Evolutionary conservation across 139 green algal genomes (phyloP).

Genomic region (Coccomyxa sp.): DNA sequence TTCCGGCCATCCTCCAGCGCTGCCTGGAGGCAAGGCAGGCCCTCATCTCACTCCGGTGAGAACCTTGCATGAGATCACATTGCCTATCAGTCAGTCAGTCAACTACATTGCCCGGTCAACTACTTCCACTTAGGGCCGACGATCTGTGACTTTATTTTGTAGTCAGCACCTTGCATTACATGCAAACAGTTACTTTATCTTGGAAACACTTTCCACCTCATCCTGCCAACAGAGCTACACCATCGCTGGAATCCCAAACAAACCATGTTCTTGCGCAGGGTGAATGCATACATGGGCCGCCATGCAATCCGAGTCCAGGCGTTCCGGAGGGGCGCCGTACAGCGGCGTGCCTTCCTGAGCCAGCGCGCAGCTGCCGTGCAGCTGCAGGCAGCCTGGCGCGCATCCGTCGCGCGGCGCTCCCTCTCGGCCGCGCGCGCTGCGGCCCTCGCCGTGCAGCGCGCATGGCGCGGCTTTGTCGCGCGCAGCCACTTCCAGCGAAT

Average conservation of each 20-base stretch:
- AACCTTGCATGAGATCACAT: too few relatives aligned
- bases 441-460: slow-evolving; percentile 33
- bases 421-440: slow-evolving; percentile 20
- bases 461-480: slow-evolving; percentile 14
- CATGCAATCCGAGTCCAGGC: slow-evolving; percentile 31
- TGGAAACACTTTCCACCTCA: too few relatives aligned
- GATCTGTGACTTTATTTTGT: too few relatives aligned
- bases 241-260: too few relatives aligned
- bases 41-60: background rate
- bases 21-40: slow-evolving; percentile 10
- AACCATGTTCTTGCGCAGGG: slow-evolving; percentile 10
- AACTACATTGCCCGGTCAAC: background rate
- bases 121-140: too few relatives aligned
- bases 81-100: background rate
- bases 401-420: background rate
- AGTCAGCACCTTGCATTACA: too few relatives aligned
- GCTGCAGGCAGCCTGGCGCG: slow-evolving; percentile 21
- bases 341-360: slow-evolving; percentile 26
- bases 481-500: background rate
- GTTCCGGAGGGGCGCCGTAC: background rate
- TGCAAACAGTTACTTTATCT: too few relatives aligned
- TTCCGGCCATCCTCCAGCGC: slow-evolving; percentile 21
- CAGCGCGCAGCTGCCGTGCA: slow-evolving; percentile 7
- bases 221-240: too few relatives aligned
- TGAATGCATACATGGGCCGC: background rate